These are phyloP conservation scores for Arachis hypogaea DNA, from an alignment of 306 rosid species.

Conservation along the genomic window DNA sequence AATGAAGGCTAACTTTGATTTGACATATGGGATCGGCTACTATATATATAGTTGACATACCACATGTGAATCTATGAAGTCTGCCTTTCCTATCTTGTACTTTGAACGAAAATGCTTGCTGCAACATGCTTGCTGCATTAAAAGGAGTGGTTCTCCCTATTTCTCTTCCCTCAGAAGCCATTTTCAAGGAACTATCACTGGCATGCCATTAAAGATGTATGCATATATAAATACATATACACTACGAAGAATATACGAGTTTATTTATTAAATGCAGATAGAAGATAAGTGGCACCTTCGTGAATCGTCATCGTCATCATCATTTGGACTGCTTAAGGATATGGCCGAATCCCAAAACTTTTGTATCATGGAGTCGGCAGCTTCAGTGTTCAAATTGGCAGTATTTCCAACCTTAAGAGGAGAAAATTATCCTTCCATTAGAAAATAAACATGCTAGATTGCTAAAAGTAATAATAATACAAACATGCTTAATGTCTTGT, in stretches of 20 bases:
- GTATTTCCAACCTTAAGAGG: conserved; percentile 71
- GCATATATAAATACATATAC: conserved; percentile 7
- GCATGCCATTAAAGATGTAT: conserved; percentile 37
- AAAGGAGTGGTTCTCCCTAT: conserved; percentile 53
- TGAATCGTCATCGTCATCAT: conserved; percentile 77
- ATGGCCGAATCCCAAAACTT: conserved; percentile 98
- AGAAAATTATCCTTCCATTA: conserved; percentile 24
- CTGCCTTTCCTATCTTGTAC: conserved; percentile 79
- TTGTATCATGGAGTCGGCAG: conserved; percentile 80
- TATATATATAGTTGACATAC: conserved; percentile 49
- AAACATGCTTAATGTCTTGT: not conserved
- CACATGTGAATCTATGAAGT: conserved; percentile 82
- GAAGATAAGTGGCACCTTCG: conserved; percentile 52
- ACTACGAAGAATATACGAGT: not conserved
- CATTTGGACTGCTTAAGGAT: conserved; percentile 61
- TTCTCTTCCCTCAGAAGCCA: conserved; percentile 80
- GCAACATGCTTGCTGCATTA: conserved; percentile 44
- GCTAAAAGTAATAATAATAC: not conserved
- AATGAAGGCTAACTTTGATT: not conserved
- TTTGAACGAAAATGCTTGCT: conserved; percentile 67
- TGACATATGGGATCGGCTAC: not conserved
- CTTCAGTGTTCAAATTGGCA: conserved; percentile 63
- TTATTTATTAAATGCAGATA: conserved; percentile 17
- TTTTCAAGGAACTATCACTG: conserved; percentile 79
- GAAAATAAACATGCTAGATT: not conserved